Evolutionary conservation across 129 eudicot genomes (phyloP).

Genomic region (Flaveria bidentis): DNA sequence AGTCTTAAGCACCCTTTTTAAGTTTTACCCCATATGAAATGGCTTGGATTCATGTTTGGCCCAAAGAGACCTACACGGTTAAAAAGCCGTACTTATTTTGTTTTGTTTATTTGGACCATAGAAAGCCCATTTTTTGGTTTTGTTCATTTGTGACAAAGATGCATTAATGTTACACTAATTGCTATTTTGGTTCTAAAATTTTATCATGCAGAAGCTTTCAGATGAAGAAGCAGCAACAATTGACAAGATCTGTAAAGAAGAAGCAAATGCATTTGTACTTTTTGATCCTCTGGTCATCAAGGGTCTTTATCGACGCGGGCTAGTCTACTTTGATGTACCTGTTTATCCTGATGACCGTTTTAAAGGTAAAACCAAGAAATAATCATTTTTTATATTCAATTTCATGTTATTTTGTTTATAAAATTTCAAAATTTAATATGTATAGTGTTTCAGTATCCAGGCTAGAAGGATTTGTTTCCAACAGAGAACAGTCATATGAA

Average conservation of each 20-base stretch:
- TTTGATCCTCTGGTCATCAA: conserved; percentile 79
- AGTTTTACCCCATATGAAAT: no score
- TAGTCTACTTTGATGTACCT: conserved; percentile 94
- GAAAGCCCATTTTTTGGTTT: not conserved
- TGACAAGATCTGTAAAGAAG: conserved; percentile 97
- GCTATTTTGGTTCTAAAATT: not conserved
- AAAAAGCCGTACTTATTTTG: not conserved
- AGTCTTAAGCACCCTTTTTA: not conserved
- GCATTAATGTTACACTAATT: conserved; percentile 9
- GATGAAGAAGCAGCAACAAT: conserved; percentile 97
- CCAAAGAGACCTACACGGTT: not conserved
- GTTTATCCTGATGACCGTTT: conserved; percentile 96
- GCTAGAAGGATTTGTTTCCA: conserved; percentile 99
- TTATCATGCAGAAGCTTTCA: conserved; percentile 73
- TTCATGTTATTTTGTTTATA: conserved; percentile 20
- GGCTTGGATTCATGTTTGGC: not conserved
- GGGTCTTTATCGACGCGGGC: conserved; percentile 87
- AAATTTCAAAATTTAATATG: conserved; percentile 36
- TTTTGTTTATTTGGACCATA: not conserved
- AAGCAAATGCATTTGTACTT: conserved; percentile 85
- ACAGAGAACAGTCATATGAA: conserved; percentile 97
- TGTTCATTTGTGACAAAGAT: not conserved
- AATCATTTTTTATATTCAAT: conserved; percentile 11
- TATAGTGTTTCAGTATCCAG: conserved; percentile 81
- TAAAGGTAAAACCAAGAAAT: conserved; percentile 54